A percentile compares a stretch with the other conserved stretches of the same genome.
Evolutionary conservation across 2,329 filamentous ascomycete species (phyloP).

Genomic region (Pseudocercospora cruenta): DNA sequence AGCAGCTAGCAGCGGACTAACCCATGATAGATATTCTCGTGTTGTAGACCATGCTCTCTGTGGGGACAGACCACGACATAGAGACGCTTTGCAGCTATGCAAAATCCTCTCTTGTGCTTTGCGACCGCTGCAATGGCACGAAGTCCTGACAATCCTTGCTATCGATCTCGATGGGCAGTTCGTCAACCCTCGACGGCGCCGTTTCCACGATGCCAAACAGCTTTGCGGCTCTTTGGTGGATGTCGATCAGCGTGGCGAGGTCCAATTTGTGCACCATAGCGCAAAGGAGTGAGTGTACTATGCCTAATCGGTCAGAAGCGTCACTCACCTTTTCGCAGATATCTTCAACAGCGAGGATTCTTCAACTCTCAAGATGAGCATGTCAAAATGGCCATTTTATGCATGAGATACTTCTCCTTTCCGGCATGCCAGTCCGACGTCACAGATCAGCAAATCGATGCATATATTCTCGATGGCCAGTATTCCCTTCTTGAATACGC

Average conservation of each 20-base stretch:
- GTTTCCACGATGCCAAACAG: slow-evolving; percentile 7
- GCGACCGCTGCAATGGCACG: slow-evolving; percentile 19
- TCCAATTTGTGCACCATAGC: slow-evolving; percentile 6
- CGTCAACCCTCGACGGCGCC: slow-evolving; percentile 1
- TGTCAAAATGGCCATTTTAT: not conserved
- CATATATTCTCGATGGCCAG: not conserved
- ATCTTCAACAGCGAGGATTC: not conserved
- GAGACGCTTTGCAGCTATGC: not conserved
- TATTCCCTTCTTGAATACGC: slow-evolving; percentile 21
- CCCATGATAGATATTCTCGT: slow-evolving; percentile 1
- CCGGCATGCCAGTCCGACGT: not conserved
- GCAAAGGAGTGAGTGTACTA: not conserved
- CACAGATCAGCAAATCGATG: not conserved
- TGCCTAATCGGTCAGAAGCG: not conserved
- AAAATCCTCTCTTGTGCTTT: slow-evolving; percentile 14
- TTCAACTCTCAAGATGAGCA: not conserved
- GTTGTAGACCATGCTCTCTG: slow-evolving; percentile 2
- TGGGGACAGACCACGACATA: not conserved
- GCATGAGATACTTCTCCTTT: not conserved
- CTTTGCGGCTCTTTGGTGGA: slow-evolving; percentile 20
- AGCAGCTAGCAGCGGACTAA: not conserved
- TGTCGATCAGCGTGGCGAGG: slow-evolving; percentile 4
- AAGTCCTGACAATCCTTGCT: slow-evolving; percentile 15
- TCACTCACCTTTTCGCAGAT: not conserved
- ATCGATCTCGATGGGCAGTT: slow-evolving; percentile 3